A percentile compares a stretch with the other conserved stretches of the same genome.
phyloP scores from a whole-genome alignment of 2,329 filamentous ascomycete species.

The Fusarium sp. region DNA sequence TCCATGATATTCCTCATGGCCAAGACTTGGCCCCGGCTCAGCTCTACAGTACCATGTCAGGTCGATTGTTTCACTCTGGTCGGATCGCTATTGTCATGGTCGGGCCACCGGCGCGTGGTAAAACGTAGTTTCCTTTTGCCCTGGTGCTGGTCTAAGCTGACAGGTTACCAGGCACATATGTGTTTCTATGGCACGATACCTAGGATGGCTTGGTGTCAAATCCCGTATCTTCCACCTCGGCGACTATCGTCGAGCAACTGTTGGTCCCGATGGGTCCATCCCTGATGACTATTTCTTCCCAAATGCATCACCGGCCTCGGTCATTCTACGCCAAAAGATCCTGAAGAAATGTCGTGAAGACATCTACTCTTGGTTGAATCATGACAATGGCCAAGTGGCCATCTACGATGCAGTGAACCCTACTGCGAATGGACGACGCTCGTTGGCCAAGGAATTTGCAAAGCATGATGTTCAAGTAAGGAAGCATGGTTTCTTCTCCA shows the following conservation, averaged over 20 bases:
- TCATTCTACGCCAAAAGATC: constrained; percentile 96
- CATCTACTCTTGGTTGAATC: constrained; percentile 94
- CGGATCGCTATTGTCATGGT: constrained; percentile 98
- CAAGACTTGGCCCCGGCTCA: constrained; percentile 89
- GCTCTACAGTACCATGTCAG: constrained; percentile 97
- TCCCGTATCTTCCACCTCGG: constrained; percentile 97
- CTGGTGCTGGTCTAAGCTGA: constrained; percentile 24
- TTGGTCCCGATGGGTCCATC: constrained; percentile 83
- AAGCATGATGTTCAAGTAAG: constrained; percentile 91
- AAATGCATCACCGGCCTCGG: constrained; percentile 88
- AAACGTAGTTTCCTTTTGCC: constrained; percentile 72
- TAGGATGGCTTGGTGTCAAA: constrained; percentile 97
- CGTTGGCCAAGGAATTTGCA: constrained; percentile 94
- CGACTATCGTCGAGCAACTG: constrained; percentile 92
- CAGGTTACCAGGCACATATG: constrained; percentile 77
- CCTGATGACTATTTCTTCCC: constrained; percentile 98
- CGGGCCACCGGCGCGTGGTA: constrained; percentile 91
- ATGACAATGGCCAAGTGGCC: constrained; percentile 97
- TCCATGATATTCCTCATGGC: constrained; percentile 90
- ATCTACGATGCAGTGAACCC: constrained; percentile 99
- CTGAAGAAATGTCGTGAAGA: constrained; percentile 97
- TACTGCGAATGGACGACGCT: constrained; percentile 79
- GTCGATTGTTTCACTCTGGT: constrained; percentile 94
- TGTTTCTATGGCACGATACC: constrained; percentile 91
- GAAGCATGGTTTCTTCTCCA: no score